phyloP scores from a whole-genome alignment of 495 filamentous ascomycete species.

The Aspergillus taichungensis region DNA sequence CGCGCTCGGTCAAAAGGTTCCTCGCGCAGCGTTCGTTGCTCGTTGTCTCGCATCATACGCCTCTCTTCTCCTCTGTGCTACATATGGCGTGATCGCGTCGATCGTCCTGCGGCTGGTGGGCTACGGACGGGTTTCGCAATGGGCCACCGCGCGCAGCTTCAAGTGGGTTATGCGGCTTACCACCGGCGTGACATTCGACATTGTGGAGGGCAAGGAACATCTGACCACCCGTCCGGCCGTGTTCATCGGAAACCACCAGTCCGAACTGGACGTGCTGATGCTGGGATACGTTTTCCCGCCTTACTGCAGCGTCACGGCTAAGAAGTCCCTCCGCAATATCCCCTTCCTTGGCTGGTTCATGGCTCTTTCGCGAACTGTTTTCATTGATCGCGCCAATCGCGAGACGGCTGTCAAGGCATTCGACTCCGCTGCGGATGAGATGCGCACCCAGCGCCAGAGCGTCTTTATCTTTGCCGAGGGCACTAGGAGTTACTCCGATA shows the following conservation, averaged over 20 bases:
- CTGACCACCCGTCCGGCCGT: constrained; percentile 73
- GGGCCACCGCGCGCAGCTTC: constrained; percentile 72
- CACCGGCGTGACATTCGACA: constrained; percentile 71
- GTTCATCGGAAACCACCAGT: constrained; percentile 90
- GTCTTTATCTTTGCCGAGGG: constrained; percentile 95
- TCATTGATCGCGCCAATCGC: constrained; percentile 83
- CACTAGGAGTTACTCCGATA: constrained; percentile 78
- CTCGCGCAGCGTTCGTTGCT: constrained; percentile 56
- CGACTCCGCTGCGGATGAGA: constrained; percentile 69
- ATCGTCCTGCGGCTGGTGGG: constrained; percentile 63
- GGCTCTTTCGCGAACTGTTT: constrained; percentile 79
- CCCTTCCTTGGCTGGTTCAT: constrained; percentile 98
- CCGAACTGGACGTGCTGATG: constrained; percentile 89
- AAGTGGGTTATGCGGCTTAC: constrained; percentile 67
- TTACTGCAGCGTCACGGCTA: constrained; percentile 89
- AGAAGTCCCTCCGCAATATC: constrained; percentile 68
- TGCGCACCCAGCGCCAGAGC: constrained; percentile 65
- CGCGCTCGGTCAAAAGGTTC: constrained; percentile 45
- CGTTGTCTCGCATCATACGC: constrained; percentile 65
- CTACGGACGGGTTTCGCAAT: constrained; percentile 70
- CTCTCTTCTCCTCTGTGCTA: constrained; percentile 52
- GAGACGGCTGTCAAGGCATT: constrained; percentile 78
- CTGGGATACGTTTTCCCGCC: constrained; percentile 79
- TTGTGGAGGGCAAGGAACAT: constrained; percentile 57
- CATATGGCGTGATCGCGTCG: constrained; percentile 70